Base-by-base conservation (phyloP, 257 asterid genomes). In the Penstemon eatonii region DNA sequence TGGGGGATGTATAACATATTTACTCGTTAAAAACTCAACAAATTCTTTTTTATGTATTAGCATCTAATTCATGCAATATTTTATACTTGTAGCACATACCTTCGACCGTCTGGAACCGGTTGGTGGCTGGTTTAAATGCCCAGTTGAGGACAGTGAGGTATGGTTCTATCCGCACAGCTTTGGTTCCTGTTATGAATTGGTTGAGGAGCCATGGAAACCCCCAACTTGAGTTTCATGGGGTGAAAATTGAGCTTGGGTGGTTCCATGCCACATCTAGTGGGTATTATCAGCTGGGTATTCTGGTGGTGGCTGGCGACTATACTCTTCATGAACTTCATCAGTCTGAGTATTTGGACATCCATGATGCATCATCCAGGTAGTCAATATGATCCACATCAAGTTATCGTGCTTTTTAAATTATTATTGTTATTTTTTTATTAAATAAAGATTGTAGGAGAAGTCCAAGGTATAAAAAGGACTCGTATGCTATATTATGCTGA, bases 211-310 rank as follows among this genome's bases (percentile, higher is more conserved):
- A 92, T 82, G 98, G 82, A 54, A 88, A 85, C 74, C 90, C 96
- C 71, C 98, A 92, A 78, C 91, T 92, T 61, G 95, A 89, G 78
- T 92, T 92, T 85, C 98, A 92, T 38, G 90, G 97, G 46, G 95
- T 86, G 60, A 90, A 84, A 82, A 64, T 92, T 59, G 93, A 92
- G 82, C 90, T 90, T n/a, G 96, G 96, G 15, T 92, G 98, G 98
- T 88, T 90, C 87, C 98, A 90, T 68, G 96, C 87, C 63, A 92
- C 97, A 25, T 84, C 96, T 60, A 90, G 90, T 71, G 98, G 97
- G 65, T 92, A 89, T 68, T 92, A 92, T 75, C 98, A 92, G 74
- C 75, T 92, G 83, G 98, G 98, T 25, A 77, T 86, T 69, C 74
- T 89, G 86, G 97, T 92, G 70, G 83, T 88, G 69, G 80, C 91